Evolutionary conservation across 2,329 filamentous ascomycete species (phyloP), one percentile per base, ranked within the genome.

Genomic region (Berkeleyomyces basicola): DNA sequence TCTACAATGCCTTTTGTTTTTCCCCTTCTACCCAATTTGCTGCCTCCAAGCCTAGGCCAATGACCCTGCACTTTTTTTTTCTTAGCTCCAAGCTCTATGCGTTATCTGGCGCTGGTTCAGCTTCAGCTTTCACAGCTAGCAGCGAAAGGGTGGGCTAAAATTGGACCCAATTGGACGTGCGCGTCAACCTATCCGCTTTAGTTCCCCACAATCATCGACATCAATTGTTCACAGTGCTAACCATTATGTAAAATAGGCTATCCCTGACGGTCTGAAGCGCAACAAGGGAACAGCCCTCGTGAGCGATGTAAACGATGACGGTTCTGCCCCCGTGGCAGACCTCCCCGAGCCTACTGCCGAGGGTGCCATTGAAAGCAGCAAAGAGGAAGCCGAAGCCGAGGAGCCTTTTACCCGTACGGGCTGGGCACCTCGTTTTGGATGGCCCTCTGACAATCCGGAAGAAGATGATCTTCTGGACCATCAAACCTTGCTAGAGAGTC

Each of bases 371-470:
- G 78, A 80, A 5, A 71, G 79, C 3, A 70, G 77, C 23, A 77
- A 77, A 59, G 77, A 79, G 68, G 76, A 78, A 46, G 78, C 80
- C 64, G 78, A 82, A 61, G 77, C 80, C 70, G 81, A 76, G 64
- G 67, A 69, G 9, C 72, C 72, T 1, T 77, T 70, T 67, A 72
- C 73, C 43, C 72, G 74, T 23, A 89, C 90, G 4, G 93, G 93
- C 59, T 97, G 93, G 93, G 85, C 88, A 11, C 93, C 93, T 47
- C 83, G 83, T 66, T 90, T 96, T 71, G 90, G 90, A 68, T 84
- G 83, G 76, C 82, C 82, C 1, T 79, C 85, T 49, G 76, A 79
- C 47, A 72, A 77, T 49, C 74, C 75, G n/a, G 77, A 82, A 39
- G 79, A 77, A 10, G 84, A 86, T 64, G 90, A 83, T 65, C 72